Evolutionary conservation across 768 basidiomycete genomes (phyloP).

Genomic region (Tubosaeta sp.): DNA sequence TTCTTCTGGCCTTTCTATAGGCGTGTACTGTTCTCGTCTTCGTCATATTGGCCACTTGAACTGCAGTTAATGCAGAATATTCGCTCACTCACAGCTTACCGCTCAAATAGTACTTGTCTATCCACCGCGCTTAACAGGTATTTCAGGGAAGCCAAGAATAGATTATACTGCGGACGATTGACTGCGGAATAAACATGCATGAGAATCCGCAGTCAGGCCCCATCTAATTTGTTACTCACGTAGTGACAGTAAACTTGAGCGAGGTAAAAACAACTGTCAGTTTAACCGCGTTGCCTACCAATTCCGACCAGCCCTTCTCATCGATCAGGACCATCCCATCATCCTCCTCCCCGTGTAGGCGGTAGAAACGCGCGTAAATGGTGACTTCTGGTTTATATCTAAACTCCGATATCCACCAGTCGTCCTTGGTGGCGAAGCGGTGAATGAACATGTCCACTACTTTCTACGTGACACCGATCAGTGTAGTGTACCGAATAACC

Average conservation of each 20-base stretch:
- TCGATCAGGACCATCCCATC: conserved; percentile 30
- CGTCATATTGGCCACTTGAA: conserved; percentile 15
- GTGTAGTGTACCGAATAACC: neutral
- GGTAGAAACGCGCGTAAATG: conserved; percentile 33
- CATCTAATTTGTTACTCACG: conserved; percentile 18
- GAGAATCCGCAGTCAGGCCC: neutral
- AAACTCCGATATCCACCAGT: conserved; percentile 34
- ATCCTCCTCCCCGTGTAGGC: conserved; percentile 31
- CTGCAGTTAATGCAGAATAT: conserved; percentile 13
- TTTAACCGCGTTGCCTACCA: conserved; percentile 32
- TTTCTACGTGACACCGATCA: conserved; percentile 23
- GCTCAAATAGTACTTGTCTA: conserved; percentile 5
- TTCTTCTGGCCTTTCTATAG: neutral
- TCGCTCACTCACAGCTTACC: conserved; percentile 5
- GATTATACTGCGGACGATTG: conserved; percentile 25
- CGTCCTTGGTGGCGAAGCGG: conserved; percentile 33
- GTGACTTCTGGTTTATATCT: conserved; percentile 32
- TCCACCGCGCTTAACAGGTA: too few relatives aligned
- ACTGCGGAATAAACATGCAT: conserved; percentile 8
- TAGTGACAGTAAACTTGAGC: conserved; percentile 31
- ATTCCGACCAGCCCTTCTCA: conserved; percentile 31
- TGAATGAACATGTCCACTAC: conserved; percentile 30
- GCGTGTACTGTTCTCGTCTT: conserved; percentile 9
- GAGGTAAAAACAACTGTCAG: conserved; percentile 31
- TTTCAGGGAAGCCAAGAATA: neutral